These are phyloP conservation scores for Penicillium sp. DNA, from an alignment of 2,329 filamentous ascomycete genomes.

Conservation along the genomic window DNA sequence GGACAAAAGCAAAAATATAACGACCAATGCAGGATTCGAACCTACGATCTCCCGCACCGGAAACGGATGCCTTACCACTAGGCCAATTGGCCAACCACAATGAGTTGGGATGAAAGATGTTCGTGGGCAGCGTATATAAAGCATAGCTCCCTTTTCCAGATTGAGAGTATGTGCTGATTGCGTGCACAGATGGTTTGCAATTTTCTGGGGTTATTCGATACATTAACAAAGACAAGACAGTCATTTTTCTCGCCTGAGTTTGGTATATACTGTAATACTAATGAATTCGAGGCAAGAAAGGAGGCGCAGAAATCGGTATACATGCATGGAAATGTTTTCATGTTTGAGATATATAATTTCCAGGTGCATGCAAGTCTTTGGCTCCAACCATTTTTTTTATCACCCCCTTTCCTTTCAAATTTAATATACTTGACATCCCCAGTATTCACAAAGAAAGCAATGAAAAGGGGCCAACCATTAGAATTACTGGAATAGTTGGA, in stretches of 20 bases:
- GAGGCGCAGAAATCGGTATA: not conserved
- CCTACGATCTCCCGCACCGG: constrained; percentile 32
- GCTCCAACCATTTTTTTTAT: no score
- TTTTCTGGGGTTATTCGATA: not conserved
- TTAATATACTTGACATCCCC: no score
- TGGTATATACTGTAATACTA: not conserved
- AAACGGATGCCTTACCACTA: constrained; percentile 33
- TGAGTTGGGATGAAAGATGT: not conserved
- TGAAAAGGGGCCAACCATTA: no score
- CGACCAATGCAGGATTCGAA: constrained; percentile 34
- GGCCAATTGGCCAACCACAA: constrained; percentile 26
- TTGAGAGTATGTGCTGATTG: not conserved
- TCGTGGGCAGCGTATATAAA: not conserved
- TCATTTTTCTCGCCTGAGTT: fast-evolving
- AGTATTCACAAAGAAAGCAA: fast-evolving
- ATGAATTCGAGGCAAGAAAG: no score
- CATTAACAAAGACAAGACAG: not conserved
- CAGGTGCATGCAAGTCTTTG: no score
- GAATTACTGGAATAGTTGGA: not conserved
- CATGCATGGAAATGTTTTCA: not conserved
- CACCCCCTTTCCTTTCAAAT: not conserved
- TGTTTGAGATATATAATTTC: not conserved
- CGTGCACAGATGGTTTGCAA: not conserved
- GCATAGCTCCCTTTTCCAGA: not conserved
- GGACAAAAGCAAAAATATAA: not conserved